Conservation (phyloP, 257 asterid genomes). For the Nyctanthes arbortristis region DNA sequence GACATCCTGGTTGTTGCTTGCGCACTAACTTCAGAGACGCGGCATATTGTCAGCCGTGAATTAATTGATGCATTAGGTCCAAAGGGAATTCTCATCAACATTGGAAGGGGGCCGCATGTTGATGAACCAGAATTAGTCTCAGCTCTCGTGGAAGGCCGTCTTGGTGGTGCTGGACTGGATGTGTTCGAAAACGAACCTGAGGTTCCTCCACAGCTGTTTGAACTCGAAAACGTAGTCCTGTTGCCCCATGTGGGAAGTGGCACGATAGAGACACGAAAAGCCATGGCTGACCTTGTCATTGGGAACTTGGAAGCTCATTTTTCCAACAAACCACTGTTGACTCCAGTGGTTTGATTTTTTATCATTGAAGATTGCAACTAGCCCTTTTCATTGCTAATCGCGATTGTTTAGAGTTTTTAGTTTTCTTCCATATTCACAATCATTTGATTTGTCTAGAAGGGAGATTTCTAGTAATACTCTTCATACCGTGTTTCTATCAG, state of each 20-base stretch:
- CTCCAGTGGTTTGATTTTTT: conserved; percentile 59
- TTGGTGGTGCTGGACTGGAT: conserved; percentile 92
- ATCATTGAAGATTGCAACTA: too few relatives aligned
- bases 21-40: conserved; percentile 66
- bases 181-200: conserved; percentile 79
- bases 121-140: conserved; percentile 78
- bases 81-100: conserved; percentile 72
- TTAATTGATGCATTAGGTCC: conserved; percentile 78
- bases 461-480: not conserved
- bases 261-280: conserved; percentile 62
- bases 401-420: not conserved
- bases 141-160: conserved; percentile 79
- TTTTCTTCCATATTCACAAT: not conserved
- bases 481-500: not conserved
- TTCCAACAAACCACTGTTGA: conserved; percentile 53
- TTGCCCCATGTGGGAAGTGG: conserved; percentile 81
- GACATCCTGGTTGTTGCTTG: conserved; percentile 80
- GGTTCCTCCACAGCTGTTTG: conserved; percentile 61
- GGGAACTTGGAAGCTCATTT: conserved; percentile 80
- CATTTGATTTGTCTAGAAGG: conserved; percentile 6
- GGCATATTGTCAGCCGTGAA: conserved; percentile 61
- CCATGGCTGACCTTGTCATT: conserved; percentile 79
- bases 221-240: conserved; percentile 65
- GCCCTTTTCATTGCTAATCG: not conserved
- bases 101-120: conserved; percentile 80